Evolutionary conservation across 2,329 filamentous ascomycete species (phyloP).

Genomic region (Sphaerulina populicola): DNA sequence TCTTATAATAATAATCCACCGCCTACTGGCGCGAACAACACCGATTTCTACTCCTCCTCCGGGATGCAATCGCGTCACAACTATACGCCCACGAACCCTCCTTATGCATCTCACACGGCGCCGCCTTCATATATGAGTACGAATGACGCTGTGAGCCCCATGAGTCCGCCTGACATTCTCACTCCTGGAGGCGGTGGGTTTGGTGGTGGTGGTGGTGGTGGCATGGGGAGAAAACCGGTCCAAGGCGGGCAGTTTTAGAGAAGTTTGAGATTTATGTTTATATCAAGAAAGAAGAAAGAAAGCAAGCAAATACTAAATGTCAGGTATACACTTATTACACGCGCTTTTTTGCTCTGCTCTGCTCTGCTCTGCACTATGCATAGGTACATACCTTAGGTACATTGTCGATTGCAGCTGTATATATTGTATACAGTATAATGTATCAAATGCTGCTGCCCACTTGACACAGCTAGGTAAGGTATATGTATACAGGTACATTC

Average conservation of each 20-base stretch:
- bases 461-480: too few species aligned
- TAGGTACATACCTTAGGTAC: too few species aligned
- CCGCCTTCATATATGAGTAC: constrained; percentile 14
- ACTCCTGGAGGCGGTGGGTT: not conserved
- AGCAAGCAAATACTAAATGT: too few species aligned
- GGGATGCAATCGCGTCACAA: not conserved
- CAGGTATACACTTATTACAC: too few species aligned
- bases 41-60: not conserved
- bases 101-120: constrained; percentile 15
- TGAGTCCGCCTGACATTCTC: constrained; percentile 20
- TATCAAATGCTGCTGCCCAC: too few species aligned
- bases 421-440: too few species aligned
- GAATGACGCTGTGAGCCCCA: constrained; percentile 16
- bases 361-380: too few species aligned
- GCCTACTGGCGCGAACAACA: constrained; percentile 4
- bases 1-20: not conserved
- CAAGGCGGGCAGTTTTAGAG: constrained; percentile 31
- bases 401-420: too few species aligned
- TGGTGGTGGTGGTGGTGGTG: not conserved
- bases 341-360: too few species aligned
- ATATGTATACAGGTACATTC: too few species aligned
- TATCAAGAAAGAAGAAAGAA: too few species aligned
- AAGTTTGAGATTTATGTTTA: constrained; percentile 19
- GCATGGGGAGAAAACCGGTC: constrained; percentile 28
- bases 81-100: constrained; percentile 12